Percentiles rank a stretch among this genome's conserved stretches.
Conservation (phyloP, 805 yeast species). For the Kodamaea leandrae region DNA sequence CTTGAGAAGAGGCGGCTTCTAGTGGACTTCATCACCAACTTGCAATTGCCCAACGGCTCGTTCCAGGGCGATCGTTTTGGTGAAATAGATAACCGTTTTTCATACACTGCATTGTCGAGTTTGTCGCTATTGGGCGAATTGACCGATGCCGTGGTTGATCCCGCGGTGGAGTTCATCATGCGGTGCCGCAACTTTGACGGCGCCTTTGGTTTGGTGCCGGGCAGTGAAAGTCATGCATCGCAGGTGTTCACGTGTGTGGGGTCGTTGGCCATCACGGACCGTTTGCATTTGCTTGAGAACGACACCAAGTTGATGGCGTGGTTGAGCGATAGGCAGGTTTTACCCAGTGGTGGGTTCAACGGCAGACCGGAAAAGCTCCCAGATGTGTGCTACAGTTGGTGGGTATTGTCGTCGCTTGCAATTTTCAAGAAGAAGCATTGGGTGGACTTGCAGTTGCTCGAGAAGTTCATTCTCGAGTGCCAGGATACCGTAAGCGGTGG, state of each 20-base stretch:
- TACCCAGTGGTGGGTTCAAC: slow-evolving; percentile 80
- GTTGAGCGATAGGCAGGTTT: slow-evolving; percentile 86
- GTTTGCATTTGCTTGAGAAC: slow-evolving; percentile 47
- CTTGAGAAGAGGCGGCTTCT: slow-evolving; percentile 28
- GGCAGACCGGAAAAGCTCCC: slow-evolving; percentile 96
- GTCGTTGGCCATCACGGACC: slow-evolving; percentile 65
- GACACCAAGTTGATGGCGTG: slow-evolving; percentile 66
- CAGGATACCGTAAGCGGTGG: slow-evolving; percentile 87
- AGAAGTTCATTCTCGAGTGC: slow-evolving; percentile 64
- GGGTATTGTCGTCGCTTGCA: slow-evolving; percentile 81
- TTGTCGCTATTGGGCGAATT: slow-evolving; percentile 67
- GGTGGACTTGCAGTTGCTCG: slow-evolving; percentile 67
- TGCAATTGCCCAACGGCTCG: slow-evolving; percentile 65
- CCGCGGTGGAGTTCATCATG: slow-evolving; percentile 63
- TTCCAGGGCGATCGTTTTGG: slow-evolving; percentile 91
- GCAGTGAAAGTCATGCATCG: slow-evolving; percentile 94
- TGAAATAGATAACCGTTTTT: slow-evolving; percentile 89
- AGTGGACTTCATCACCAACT: slow-evolving; percentile 32
- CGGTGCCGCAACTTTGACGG: slow-evolving; percentile 91
- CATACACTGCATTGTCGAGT: slow-evolving; percentile 75
- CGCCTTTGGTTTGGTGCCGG: slow-evolving; percentile 90
- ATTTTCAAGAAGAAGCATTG: slow-evolving; percentile 67
- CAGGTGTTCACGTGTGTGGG: slow-evolving; percentile 87
- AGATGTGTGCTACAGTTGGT: slow-evolving; percentile 98
- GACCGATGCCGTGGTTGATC: slow-evolving; percentile 51